These are phyloP conservation scores for Craterostigma plantagineum DNA, from an alignment of 257 asterid species.

Conservation along the genomic window DNA sequence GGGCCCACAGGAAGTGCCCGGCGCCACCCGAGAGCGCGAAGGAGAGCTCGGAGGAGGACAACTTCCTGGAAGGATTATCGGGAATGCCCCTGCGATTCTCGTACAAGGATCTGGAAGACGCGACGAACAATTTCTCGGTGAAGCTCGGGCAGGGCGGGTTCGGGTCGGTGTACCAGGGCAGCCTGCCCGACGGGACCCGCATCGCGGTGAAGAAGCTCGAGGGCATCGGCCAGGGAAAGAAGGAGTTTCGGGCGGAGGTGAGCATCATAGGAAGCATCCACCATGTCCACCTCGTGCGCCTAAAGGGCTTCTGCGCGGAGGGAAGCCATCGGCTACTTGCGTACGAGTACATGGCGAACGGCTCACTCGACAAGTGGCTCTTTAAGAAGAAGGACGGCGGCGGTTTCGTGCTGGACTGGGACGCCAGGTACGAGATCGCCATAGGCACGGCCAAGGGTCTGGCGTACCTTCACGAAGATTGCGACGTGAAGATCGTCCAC, in stretches of 20 bases:
- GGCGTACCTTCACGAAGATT: conserved; percentile 77
- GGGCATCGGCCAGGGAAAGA: conserved; percentile 93
- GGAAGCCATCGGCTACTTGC: conserved; percentile 82
- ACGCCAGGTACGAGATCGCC: conserved; percentile 52
- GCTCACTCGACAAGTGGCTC: conserved; percentile 83
- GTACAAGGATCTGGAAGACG: conserved; percentile 58
- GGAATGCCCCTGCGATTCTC: conserved; percentile 92
- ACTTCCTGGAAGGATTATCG: conserved; percentile 51
- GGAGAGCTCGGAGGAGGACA: conserved; percentile 73
- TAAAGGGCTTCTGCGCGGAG: conserved; percentile 78
- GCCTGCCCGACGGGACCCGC: conserved; percentile 54
- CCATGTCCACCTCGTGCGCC: conserved; percentile 71
- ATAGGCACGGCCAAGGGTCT: conserved; percentile 80
- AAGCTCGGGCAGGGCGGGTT: conserved; percentile 99
- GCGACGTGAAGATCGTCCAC: conserved; percentile 71
- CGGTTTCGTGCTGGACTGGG: conserved; percentile 63
- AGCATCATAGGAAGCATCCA: conserved; percentile 96
- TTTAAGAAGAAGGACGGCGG: conserved; percentile 40
- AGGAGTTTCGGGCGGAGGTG: conserved; percentile 94
- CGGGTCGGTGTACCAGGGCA: conserved; percentile 80
- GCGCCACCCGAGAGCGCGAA: conserved; percentile 19
- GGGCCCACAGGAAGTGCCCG: conserved; percentile 17
- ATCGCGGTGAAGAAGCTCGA: conserved; percentile 82
- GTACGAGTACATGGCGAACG: conserved; percentile 81
- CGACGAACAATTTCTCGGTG: conserved; percentile 45